Evolutionary conservation across 805 yeast genomes (phyloP), one percentile per base, ranked within the genome.

Genomic region (Saccharomycopsis sp.): DNA sequence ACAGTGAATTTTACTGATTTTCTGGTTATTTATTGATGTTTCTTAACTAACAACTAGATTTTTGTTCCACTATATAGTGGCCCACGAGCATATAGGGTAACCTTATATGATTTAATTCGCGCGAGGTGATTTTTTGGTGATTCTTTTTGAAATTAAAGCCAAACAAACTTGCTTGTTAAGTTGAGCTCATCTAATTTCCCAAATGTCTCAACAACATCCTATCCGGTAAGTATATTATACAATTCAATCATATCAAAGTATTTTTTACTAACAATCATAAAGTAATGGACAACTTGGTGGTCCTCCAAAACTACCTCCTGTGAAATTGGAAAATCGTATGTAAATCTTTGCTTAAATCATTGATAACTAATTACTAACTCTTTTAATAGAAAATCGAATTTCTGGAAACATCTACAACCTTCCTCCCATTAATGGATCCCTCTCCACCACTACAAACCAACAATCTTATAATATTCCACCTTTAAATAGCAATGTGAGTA

Each of bases 251-350:
- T n/a, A n/a, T n/a, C n/a, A 23, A 8, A 10, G 26, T 23, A 23
- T 23, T 8, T 23, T 23, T 23, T 23, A 23, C 10, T 8, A 23
- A 23, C 26, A 8, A 23, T 8, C 26, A 23, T 23, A 23, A 8
- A 23, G 26, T 23, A 23, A 33, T n/a, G 21, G 26, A 21, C 36
- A 20, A 21, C 12, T 14, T 33, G 19, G 27, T 14, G 36, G 36
- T 3, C 42, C 37, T 17, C 46, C 46, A 27, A 41, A 33, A 29
- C 32, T 42, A 34, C 46, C 46, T 3, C 42, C 40, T 8, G 46
- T 42, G 9, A 38, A 42, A n/a, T 32, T 42, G 5, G 40, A 42
- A 5, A 38, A 39, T 18, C 42, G 46, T 42, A 38, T 20, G 46
- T 42, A 31, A 20, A 23, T 26, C 17, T 15, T 26, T 25, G 8